A percentile compares a stretch with the other conserved stretches of the same genome.
These are phyloP conservation scores for Aaosphaeria pasadenensis DNA, from an alignment of 2,329 filamentous ascomycete genomes.

Conservation along the genomic window DNA sequence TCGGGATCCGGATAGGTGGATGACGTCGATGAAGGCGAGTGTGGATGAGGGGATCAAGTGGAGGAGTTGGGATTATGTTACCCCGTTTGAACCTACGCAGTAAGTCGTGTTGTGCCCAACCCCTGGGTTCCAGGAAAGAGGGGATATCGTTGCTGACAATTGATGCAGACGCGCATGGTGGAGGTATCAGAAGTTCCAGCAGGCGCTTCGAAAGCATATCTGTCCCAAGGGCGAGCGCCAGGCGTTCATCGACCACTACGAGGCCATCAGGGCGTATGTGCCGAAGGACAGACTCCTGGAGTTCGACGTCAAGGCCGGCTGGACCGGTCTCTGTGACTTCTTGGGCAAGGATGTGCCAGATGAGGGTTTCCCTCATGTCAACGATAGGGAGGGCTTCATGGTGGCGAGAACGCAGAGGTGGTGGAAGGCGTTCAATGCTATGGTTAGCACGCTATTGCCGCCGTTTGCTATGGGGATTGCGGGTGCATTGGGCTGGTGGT, in stretches of 20 bases:
- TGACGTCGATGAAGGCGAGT: neutral
- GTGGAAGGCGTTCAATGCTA: too few species aligned
- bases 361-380: slow-evolving; percentile 4
- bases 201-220: too few species aligned
- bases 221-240: too few species aligned
- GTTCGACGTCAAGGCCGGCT: slow-evolving; percentile 4
- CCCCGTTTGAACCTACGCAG: neutral
- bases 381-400: slow-evolving; percentile 3
- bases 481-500: too few species aligned
- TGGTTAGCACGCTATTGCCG: too few species aligned
- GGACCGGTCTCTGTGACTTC: slow-evolving; percentile 9
- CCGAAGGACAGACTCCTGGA: slow-evolving; percentile 6
- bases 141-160: too few species aligned
- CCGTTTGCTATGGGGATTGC: too few species aligned
- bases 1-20: slow-evolving; percentile 7
- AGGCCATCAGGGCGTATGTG: slow-evolving; percentile 41
- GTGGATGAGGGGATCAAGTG: slow-evolving; percentile 1
- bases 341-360: slow-evolving; percentile 7
- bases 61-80: slow-evolving; percentile 3
- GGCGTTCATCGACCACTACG: slow-evolving; percentile 46
- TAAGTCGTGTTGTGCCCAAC: neutral
- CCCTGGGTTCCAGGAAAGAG: neutral
- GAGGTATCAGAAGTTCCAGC: too few species aligned
- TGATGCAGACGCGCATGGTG: too few species aligned
- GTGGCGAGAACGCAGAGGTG: neutral